Conservation (phyloP, 768 basidiomycete genomes). For the Boletellus sp. region DNA sequence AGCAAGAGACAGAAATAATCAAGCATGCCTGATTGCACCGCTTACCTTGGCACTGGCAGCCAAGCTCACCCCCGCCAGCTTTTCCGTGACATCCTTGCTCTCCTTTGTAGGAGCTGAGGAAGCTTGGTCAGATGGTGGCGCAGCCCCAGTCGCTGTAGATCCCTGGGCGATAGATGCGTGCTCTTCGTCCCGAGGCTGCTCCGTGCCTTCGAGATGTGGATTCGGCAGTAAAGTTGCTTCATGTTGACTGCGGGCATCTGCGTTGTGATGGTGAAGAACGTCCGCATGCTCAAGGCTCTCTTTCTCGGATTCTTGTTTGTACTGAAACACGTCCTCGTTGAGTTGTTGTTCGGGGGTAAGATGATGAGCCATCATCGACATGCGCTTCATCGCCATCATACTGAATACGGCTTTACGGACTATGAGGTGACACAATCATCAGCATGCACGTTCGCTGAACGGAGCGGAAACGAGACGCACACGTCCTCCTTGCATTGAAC, state of each 20-base stretch:
- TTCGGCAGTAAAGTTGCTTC: not conserved
- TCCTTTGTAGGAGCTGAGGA: constrained; percentile 9
- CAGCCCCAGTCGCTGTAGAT: constrained; percentile 1
- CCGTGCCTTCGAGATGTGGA: not conserved
- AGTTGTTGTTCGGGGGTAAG: constrained; percentile 46
- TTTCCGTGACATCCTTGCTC: constrained; percentile 26
- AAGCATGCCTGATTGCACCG: constrained; percentile 10
- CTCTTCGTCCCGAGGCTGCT: not conserved
- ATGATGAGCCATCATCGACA: constrained; percentile 51
- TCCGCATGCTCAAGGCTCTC: constrained; percentile 35
- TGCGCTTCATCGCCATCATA: constrained; percentile 81
- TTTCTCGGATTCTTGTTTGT: constrained; percentile 81
- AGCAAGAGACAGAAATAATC: constrained; percentile 6
- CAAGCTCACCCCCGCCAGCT: constrained; percentile 23
- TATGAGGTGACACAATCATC: constrained; percentile 27
- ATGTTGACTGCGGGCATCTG: not conserved
- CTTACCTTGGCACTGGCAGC: constrained; percentile 33
- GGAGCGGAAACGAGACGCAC: constrained; percentile 42
- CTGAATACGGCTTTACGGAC: constrained; percentile 87
- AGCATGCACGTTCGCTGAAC: not conserved
- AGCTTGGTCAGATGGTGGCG: not conserved
- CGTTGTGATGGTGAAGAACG: constrained; percentile 50
- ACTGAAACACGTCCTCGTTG: constrained; percentile 56
- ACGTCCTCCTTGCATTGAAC: constrained; percentile 85
- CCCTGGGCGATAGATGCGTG: constrained; percentile 1